Base-by-base conservation (phyloP, 352 stramenopile genomes). In the Pythium folliculosum region DNA sequence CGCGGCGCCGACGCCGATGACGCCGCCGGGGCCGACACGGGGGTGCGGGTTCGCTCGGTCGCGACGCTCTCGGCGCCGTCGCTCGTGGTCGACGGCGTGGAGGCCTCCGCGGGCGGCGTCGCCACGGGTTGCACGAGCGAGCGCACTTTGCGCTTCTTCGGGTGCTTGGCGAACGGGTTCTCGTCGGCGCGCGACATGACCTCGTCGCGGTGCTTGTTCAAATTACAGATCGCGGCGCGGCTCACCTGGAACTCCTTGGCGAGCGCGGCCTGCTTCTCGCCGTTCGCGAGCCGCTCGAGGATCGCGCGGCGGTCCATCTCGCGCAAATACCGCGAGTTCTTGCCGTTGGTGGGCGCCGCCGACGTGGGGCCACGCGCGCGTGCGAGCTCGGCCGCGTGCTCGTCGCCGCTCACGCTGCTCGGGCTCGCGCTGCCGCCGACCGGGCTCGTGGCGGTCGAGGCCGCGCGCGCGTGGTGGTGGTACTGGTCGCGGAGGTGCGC, bases 281-380 rank as follows among this genome's bases (percentile, higher is more conserved):
- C 82, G 7, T 75, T 76, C 13, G 76, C 64, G 21, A 89, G 83
- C 0, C 82, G 76, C 9, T 70, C 63, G 25, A 90, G 53, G 67
- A 90, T 90, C 19, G 57, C 63, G 13, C 79, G 81, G 4, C 81
- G 81, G 56, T 90, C 81, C 59, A 88, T 87, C 51, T 90, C 81
- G 0, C 81, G 76, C 12, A 90, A 54, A 59, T 90, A 90, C 0
- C 81, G 71, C 10, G 81, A 90, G 13, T 72, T 76, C 53, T 89
- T 88, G 32, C 13, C 32, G 13, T 21, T 27, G 2, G 17, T n/a
- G 7, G 49, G 8, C 21, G 14, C 43, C 43, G 7, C 43, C 43
- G 43, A 19, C 43, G 49, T 14, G 22, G 49, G 12, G n/a, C n/a
- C n/a, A n/a, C n/a, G n/a, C n/a, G n/a, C n/a, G n/a, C n/a, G n/a